Evolutionary conservation across 1,284 basidiomycete genomes (phyloP).

Genomic region (Ustilago tritici): DNA sequence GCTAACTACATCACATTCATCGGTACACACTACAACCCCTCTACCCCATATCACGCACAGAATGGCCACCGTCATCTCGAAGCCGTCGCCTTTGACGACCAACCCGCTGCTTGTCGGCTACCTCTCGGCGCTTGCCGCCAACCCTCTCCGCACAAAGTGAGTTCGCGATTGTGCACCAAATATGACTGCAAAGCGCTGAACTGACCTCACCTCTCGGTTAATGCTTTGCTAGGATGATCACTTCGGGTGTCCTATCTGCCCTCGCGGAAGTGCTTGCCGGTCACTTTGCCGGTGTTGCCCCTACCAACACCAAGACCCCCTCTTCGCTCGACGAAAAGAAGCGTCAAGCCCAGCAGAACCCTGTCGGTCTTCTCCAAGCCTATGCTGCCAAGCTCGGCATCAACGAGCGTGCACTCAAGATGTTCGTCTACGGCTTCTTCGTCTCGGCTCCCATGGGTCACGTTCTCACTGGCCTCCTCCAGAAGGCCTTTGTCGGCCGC

Average conservation of each 20-base stretch:
- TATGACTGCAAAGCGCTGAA: not conserved
- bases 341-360: slow-evolving; percentile 37
- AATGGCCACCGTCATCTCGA: slow-evolving; percentile 47
- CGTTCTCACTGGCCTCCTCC: slow-evolving; percentile 76
- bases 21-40: not conserved
- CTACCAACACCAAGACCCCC: slow-evolving; percentile 34
- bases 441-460: slow-evolving; percentile 87
- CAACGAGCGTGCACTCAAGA: slow-evolving; percentile 76
- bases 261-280: slow-evolving; percentile 60
- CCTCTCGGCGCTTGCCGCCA: slow-evolving; percentile 56
- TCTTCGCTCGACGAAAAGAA: slow-evolving; percentile 43
- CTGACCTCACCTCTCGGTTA: not conserved
- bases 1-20: not conserved
- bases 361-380: slow-evolving; percentile 25
- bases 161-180: not conserved
- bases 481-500: slow-evolving; percentile 81
- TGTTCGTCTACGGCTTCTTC: slow-evolving; percentile 84
- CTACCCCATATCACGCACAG: not conserved
- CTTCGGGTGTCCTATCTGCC: slow-evolving; percentile 56
- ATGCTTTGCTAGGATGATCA: slow-evolving; percentile 44
- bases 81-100: slow-evolving; percentile 43
- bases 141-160: slow-evolving; percentile 61
- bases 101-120: slow-evolving; percentile 55
- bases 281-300: slow-evolving; percentile 55
- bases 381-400: slow-evolving; percentile 54